These are phyloP conservation scores for Pseudocercospora fijiensis DNA, from an alignment of 2,329 filamentous ascomycete species.

Conservation along the genomic window DNA sequence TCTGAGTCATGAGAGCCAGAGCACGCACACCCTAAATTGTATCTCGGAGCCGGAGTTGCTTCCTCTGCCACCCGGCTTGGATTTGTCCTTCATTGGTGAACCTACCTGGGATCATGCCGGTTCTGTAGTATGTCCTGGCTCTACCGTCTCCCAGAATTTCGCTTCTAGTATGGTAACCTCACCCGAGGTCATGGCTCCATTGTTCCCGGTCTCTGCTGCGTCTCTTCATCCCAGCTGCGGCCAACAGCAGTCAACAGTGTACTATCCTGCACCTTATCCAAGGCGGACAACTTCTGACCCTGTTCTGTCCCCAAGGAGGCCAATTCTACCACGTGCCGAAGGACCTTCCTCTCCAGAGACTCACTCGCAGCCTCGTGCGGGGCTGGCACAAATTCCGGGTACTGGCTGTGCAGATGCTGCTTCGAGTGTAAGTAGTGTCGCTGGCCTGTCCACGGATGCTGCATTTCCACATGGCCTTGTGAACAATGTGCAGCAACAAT, in stretches of 20 bases:
- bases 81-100: conserved; percentile 32
- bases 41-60: conserved; percentile 33
- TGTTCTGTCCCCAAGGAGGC: conserved; percentile 12
- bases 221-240: conserved; percentile 16
- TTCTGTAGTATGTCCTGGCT: conserved; percentile 19
- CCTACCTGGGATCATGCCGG: conserved; percentile 26
- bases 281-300: conserved; percentile 28
- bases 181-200: conserved; percentile 7
- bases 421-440: conserved; percentile 23
- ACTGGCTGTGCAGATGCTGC: conserved; percentile 13
- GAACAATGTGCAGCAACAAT: background rate
- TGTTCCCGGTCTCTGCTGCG: conserved; percentile 10
- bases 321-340: conserved; percentile 17
- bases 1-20: conserved; percentile 40
- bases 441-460: conserved; percentile 10
- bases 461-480: background rate
- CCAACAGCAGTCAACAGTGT: conserved; percentile 16
- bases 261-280: conserved; percentile 14
- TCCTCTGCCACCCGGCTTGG: conserved; percentile 33
- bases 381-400: conserved; percentile 15
- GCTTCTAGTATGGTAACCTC: conserved; percentile 14
- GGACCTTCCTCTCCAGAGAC: background rate
- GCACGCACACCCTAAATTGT: conserved; percentile 33
- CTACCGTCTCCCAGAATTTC: conserved; percentile 15
- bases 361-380: conserved; percentile 7